Conservation (phyloP, 192 early-diverging fungal species). For the Gamsiella multidivaricata region DNA sequence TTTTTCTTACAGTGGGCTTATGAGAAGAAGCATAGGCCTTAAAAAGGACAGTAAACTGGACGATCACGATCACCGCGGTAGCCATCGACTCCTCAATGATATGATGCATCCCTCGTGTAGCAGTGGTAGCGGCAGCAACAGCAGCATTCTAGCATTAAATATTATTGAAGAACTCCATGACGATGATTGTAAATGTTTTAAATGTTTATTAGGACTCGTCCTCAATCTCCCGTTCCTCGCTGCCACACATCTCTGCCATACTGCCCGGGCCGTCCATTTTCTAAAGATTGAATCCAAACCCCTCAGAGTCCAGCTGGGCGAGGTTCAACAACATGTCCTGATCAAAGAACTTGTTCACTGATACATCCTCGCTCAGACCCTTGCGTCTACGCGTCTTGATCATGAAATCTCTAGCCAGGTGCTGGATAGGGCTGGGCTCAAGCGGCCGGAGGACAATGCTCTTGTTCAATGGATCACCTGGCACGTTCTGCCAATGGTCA, state of each 20-base stretch:
- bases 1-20: constrained; percentile 71
- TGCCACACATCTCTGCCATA: too few relatives aligned
- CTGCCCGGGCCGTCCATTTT: too few relatives aligned
- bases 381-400: constrained; percentile 97
- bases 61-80: too few relatives aligned
- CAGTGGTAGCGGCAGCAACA: background rate
- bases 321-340: constrained; percentile 50
- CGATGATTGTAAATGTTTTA: too few relatives aligned
- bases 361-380: constrained; percentile 84
- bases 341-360: constrained; percentile 76
- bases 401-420: constrained; percentile 98
- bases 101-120: too few relatives aligned
- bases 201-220: too few relatives aligned
- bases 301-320: constrained; percentile 46
- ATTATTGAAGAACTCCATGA: constrained; percentile 4
- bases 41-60: background rate
- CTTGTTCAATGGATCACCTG: constrained; percentile 96
- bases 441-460: constrained; percentile 86
- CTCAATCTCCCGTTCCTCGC: too few relatives aligned
- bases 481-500: constrained; percentile 98
- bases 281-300: constrained; percentile 46
- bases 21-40: constrained; percentile 49
- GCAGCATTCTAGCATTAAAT: background rate
- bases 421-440: constrained; percentile 88
- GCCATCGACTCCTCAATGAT: too few relatives aligned